Percentiles rank a stretch among this genome's conserved stretches.
These are phyloP conservation scores for Dalbergia cochinchinensis DNA, from an alignment of 306 rosid species.

Conservation along the genomic window DNA sequence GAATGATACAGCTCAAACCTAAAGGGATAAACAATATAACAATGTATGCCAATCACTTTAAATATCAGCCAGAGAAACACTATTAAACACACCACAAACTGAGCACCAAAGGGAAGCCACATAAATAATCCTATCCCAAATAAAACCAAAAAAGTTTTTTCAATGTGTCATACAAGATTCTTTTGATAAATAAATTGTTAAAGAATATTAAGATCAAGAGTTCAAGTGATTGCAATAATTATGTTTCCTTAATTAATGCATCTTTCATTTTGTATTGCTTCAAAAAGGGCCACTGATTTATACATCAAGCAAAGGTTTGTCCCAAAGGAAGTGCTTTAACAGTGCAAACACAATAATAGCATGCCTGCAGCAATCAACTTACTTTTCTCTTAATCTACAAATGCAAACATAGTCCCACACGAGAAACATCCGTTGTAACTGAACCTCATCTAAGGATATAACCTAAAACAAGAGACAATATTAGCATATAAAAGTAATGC, in stretches of 20 bases:
- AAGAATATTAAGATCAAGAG: background rate
- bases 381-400: slow-evolving; percentile 82
- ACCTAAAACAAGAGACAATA: slow-evolving; percentile 55
- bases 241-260: background rate
- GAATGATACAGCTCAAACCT: too few relatives aligned
- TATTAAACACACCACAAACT: too few relatives aligned
- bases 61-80: too few relatives aligned
- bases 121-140: too few relatives aligned
- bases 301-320: background rate
- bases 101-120: too few relatives aligned
- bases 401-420: slow-evolving; percentile 79
- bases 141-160: background rate
- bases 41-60: too few relatives aligned
- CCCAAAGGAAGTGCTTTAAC: slow-evolving; percentile 14
- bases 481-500: slow-evolving; percentile 30
- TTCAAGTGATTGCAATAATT: background rate
- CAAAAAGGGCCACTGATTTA: background rate
- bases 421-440: slow-evolving; percentile 74
- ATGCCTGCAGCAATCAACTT: slow-evolving; percentile 47
- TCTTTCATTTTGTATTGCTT: slow-evolving; percentile 27
- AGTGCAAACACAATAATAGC: slow-evolving; percentile 16
- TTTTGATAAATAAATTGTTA: background rate
- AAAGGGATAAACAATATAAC: too few relatives aligned
- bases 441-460: slow-evolving; percentile 78
- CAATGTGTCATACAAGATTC: background rate